Conservation (phyloP, 2,329 filamentous ascomycete genomes). For the Penicillium sp. region DNA sequence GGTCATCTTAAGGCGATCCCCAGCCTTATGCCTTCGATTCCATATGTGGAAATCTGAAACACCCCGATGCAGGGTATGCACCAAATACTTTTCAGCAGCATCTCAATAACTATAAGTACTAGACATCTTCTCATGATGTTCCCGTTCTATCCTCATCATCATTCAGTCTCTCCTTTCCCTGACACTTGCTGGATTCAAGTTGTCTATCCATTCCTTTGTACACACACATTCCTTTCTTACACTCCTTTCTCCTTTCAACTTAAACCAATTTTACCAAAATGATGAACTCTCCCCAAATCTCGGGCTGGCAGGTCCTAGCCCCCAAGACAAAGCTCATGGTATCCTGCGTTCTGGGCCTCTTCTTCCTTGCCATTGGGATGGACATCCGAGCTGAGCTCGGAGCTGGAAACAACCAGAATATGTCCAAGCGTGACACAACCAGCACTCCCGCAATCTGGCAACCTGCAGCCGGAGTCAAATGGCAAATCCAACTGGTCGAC, state of each 20-base stretch:
- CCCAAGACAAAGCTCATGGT: neutral
- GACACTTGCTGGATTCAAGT: constrained; percentile 14
- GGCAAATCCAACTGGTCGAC: constrained; percentile 61
- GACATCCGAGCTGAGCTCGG: constrained; percentile 1
- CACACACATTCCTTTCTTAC: constrained; percentile 3
- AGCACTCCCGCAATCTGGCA: constrained; percentile 44
- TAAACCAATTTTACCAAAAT: neutral
- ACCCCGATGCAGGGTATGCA: neutral
- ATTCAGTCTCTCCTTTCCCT: constrained; percentile 3
- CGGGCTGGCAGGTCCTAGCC: constrained; percentile 1
- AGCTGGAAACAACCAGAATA: neutral
- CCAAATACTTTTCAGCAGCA: neutral
- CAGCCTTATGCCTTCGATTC: neutral
- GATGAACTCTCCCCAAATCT: neutral
- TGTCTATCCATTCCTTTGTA: constrained; percentile 9
- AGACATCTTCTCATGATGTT: neutral
- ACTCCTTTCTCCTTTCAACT: constrained; percentile 3
- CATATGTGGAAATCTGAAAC: constrained; percentile 4
- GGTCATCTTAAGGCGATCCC: neutral
- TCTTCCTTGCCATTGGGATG: constrained; percentile 6
- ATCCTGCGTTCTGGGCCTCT: neutral
- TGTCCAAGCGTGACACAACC: constrained; percentile 4
- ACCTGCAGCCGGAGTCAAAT: constrained; percentile 54
- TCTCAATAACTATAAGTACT: constrained; percentile 1
- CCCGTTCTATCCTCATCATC: neutral